Evolutionary conservation across 805 yeast genomes (phyloP), one percentile per base, ranked within the genome.

Genomic region (Candida manassasensis): DNA sequence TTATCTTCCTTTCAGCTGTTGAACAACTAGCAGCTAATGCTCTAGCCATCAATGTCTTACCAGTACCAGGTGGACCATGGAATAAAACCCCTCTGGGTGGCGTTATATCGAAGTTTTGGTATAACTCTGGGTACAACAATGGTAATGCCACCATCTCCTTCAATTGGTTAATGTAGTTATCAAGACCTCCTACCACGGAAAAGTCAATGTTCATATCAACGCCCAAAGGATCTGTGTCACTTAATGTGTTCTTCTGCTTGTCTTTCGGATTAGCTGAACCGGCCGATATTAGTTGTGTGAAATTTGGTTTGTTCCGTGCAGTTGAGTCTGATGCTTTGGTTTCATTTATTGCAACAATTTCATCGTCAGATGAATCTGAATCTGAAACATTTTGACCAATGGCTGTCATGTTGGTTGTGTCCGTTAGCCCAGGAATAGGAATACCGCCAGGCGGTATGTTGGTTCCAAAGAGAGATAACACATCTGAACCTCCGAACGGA

Each of bases 1-100:
- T 88, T 39, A 93, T 88, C 47, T 93, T 90, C 41, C 82, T 70
- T 10, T 81, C 80, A 12, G 84, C 80, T 0, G 94, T 77, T 0
- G 96, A 84, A 49, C 96, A 88, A 45, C 95, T 84, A 0, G 97
- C 93, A 2, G 98, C 98, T 34, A 93, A 66, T 0, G 98, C 98
- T 40, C 98, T 67, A 0, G 98, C 98, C 96, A 93, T 87, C 35
- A 93, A 71, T 0, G 98, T 93, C 56, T 93, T 93, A 72, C 98
- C 98, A 0, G 98, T 93, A 44, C 98, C 98, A 3, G 98, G 98
- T 4, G 98, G 98, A 31, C 98, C 98, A 59, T 93, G 98, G 62
- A 93, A 93, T 37, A 93, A 61, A 1, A 93, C 98, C 42, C 98
- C 98, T 45, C 98, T 69, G 13, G 98, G 98, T 1, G 98, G 97